phyloP scores from a whole-genome alignment of 1,139 yeast species.

The Suhomyces kunorum region DNA sequence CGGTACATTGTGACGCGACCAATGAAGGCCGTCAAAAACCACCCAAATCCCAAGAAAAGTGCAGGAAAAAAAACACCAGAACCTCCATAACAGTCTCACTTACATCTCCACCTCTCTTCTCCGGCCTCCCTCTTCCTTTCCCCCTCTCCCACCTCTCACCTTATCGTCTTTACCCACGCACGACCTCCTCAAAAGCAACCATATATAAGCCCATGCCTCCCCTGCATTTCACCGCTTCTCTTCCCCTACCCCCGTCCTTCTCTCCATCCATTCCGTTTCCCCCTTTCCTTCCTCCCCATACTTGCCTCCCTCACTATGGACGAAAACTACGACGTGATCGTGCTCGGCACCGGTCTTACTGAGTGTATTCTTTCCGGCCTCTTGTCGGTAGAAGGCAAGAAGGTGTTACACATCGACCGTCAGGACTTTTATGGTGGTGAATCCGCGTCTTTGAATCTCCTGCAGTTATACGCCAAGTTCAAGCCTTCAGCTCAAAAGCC shows the following conservation, averaged over 20 bases:
- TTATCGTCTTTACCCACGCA: conserved; percentile 5
- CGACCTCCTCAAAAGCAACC: conserved; percentile 9
- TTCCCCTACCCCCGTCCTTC: no score
- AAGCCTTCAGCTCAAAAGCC: conserved; percentile 71
- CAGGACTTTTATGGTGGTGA: conserved; percentile 96
- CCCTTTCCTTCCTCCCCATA: neutral
- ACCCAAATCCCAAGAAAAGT: no score
- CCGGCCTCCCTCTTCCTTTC: neutral
- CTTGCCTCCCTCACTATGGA: conserved; percentile 57
- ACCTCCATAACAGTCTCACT: no score
- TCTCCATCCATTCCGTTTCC: neutral
- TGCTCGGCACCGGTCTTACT: conserved; percentile 79
- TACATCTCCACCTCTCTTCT: neutral
- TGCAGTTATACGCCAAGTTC: conserved; percentile 67
- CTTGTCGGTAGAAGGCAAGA: conserved; percentile 93
- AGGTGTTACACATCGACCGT: conserved; percentile 92
- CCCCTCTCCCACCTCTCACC: neutral
- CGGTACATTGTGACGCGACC: no score
- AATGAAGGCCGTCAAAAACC: no score
- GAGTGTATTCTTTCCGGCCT: conserved; percentile 95
- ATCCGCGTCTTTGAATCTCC: conserved; percentile 63
- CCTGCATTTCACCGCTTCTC: neutral
- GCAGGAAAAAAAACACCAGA: neutral
- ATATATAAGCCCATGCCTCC: conserved; percentile 1
- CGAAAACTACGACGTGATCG: conserved; percentile 92